These are phyloP conservation scores for Backusella australiensis DNA, from an alignment of 192 early-diverging fungal species.

Conservation along the genomic window DNA sequence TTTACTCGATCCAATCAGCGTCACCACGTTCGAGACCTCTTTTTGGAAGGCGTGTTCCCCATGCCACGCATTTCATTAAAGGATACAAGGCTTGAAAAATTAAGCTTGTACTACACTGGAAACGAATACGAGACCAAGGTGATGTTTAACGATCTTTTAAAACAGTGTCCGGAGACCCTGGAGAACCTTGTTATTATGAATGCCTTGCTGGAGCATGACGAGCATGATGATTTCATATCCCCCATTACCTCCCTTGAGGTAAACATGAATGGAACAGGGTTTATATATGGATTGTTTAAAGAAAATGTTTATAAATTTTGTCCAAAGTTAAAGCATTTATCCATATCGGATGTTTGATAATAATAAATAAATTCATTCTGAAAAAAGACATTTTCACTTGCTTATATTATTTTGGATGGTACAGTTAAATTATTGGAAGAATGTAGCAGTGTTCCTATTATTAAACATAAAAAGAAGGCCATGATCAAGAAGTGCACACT, in stretches of 20 bases:
- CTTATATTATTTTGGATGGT: neutral
- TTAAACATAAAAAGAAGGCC: no score
- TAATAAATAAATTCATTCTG: neutral
- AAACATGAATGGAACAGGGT: neutral
- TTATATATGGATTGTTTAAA: neutral
- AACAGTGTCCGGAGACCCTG: neutral
- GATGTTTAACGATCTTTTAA: neutral
- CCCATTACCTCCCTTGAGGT: neutral
- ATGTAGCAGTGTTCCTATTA: no score
- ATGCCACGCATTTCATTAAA: neutral
- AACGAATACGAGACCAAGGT: neutral
- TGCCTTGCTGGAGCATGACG: neutral
- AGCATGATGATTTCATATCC: neutral
- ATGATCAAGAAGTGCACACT: no score
- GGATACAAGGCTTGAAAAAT: neutral
- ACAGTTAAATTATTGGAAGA: no score
- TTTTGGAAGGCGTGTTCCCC: neutral
- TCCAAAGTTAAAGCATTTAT: neutral
- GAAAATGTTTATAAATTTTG: neutral
- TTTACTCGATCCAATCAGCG: neutral
- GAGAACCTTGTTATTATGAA: neutral
- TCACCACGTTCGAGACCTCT: neutral
- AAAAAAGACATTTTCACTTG: neutral
- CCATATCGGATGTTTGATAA: neutral
- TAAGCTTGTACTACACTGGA: neutral